Evolutionary conservation across 83 land plant genomes (phyloP), one percentile per base, ranked within the genome.

Genomic region (Isoetes engelmannii): DNA sequence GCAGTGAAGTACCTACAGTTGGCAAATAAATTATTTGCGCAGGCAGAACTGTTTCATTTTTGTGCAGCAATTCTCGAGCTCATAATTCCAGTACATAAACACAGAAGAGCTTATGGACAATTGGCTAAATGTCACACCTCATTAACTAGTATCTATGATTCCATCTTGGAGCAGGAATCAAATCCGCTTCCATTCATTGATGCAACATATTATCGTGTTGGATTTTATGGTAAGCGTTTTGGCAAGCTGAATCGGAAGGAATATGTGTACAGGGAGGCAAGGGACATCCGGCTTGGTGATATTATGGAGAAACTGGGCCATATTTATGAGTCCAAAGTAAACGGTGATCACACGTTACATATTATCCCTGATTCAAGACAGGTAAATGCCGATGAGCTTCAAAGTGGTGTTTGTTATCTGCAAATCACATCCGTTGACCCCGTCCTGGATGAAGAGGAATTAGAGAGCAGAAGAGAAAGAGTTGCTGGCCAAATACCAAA

Each of bases 1-100:
- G 99, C 99, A 69, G 97, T 95, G 13, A 95, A 95, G 64, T 95
- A 95, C 72, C 86, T 95, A n/a, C 99, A 91, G 72, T 83, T 95
- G 42, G 99, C 97, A 41, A 86, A 95, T 79, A 91, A 86, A 66
- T 86, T 95, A 44, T 95, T 95, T 69, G 82, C 90, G 49, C 97
- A 95, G 78, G 99, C 99, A 45, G 99, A 95, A 28, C 87, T 95
- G 44, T 81, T 83, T 75, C 97, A 95, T 72, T 95, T 95, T 75
- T 95, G 99, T 85, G 93, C 93, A 4, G 94, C 83, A 58, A 95
- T 95, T 55, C 64, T 86, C 47, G 99, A 95, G 72, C 82, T 95
- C 13, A 87, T 91, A 5, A 91, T 95, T 74, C 99, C 99, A 57
- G 97, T 95, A 51, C 89, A 90, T 63, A 95, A 95, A 66, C 82